Evolutionary conservation across 257 asterid genomes (phyloP).

Genomic region (Gentiana dahurica): DNA sequence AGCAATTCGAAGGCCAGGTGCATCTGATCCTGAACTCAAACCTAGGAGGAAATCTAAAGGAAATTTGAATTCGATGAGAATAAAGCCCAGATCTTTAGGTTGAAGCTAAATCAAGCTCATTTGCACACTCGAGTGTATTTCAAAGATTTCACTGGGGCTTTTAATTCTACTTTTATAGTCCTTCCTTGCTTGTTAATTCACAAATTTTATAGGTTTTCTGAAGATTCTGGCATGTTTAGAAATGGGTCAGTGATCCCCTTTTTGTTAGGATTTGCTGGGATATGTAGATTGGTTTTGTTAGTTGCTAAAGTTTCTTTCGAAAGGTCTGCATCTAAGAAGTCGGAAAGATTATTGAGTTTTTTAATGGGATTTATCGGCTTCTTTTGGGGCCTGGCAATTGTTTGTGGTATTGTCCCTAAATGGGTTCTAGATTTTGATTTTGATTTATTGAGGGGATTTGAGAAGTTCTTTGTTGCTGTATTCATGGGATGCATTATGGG

Average conservation of each 20-base stretch:
- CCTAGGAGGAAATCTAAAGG: conserved; percentile 77
- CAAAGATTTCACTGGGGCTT: conserved; percentile 46
- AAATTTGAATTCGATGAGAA: conserved; percentile 80
- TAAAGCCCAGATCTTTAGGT: conserved; percentile 92
- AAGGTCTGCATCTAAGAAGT: conserved; percentile 64
- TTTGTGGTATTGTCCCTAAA: conserved; percentile 39
- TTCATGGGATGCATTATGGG: conserved; percentile 73
- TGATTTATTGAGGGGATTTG: conserved; percentile 52
- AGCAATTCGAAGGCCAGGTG: conserved; percentile 80
- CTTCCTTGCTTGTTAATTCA: conserved; percentile 52
- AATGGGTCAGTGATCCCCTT: conserved; percentile 68
- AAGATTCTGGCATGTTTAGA: conserved; percentile 44
- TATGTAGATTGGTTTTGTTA: conserved; percentile 33
- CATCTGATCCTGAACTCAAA: conserved; percentile 46
- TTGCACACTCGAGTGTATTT: conserved; percentile 62
- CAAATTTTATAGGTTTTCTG: conserved; percentile 35
- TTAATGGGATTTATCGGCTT: conserved; percentile 59
- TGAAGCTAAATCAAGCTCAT: conserved; percentile 69
- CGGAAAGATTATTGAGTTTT: conserved; percentile 62
- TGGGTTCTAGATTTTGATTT: conserved; percentile 58
- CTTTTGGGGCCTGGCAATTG: conserved; percentile 34
- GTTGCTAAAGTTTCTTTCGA: conserved; percentile 45
- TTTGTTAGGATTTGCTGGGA: conserved; percentile 47
- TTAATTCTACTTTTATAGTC: conserved; percentile 50
- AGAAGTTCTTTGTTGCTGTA: conserved; percentile 40